Conservation (phyloP, 2,329 filamentous ascomycete species). For the Fusarium transvaalense region DNA sequence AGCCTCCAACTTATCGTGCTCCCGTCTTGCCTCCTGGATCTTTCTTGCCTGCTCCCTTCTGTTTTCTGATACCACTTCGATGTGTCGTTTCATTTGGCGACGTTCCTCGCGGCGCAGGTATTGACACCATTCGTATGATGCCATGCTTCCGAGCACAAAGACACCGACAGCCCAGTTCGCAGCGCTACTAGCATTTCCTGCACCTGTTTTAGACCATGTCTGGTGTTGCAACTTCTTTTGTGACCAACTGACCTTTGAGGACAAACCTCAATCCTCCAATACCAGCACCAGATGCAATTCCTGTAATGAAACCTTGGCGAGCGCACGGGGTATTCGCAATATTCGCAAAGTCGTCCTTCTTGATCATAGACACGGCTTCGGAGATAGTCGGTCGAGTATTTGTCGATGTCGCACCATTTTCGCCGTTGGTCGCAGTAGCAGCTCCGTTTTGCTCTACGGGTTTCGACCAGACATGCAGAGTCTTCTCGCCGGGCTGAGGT, state of each 20-base stretch:
- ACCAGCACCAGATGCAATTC: constrained; percentile 83
- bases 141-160: constrained; percentile 77
- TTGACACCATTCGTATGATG: constrained; percentile 87
- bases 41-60: constrained; percentile 61
- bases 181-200: constrained; percentile 61
- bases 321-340: constrained; percentile 87
- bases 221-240: not conserved
- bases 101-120: constrained; percentile 79
- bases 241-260: constrained; percentile 72
- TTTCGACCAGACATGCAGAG: constrained; percentile 55
- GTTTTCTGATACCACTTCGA: constrained; percentile 72
- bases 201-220: constrained; percentile 23
- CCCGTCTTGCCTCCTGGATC: constrained; percentile 58
- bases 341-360: constrained; percentile 75
- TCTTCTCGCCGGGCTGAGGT: constrained; percentile 49
- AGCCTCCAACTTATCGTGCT: constrained; percentile 50
- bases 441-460: constrained; percentile 48
- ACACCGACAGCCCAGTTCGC: constrained; percentile 88
- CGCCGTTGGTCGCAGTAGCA: constrained; percentile 29
- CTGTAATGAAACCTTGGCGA: constrained; percentile 83
- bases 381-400: constrained; percentile 57
- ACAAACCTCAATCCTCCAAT: constrained; percentile 81
- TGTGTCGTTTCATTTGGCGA: constrained; percentile 84
- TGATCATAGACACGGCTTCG: constrained; percentile 76
- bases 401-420: constrained; percentile 38